A percentile compares a stretch with the other conserved stretches of the same genome.
These are phyloP conservation scores for Solanum neorickii DNA, from an alignment of 257 asterid genomes.

Conservation along the genomic window DNA sequence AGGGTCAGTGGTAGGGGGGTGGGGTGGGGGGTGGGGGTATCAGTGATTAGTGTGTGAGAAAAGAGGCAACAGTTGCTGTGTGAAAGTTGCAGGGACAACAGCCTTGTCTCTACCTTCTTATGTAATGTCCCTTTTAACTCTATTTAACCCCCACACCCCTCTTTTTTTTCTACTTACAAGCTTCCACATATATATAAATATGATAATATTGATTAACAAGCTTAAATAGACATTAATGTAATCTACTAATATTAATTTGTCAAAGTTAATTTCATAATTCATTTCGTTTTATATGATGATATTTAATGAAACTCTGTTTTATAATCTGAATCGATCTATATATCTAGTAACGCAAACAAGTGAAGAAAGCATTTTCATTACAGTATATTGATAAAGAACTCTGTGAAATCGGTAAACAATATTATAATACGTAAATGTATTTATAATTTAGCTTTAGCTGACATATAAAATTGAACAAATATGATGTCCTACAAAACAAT, in stretches of 20 bases:
- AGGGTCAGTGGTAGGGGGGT: not conserved
- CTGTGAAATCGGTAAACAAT: too few species aligned
- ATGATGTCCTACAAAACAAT: too few species aligned
- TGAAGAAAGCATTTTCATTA: not conserved
- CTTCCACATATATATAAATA: not conserved
- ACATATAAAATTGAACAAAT: not conserved
- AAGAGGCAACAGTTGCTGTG: slow-evolving; percentile 16
- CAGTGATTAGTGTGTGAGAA: not conserved
- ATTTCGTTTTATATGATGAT: not conserved
- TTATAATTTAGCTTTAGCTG: not conserved
- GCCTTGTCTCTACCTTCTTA: slow-evolving; percentile 41
- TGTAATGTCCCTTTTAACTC: slow-evolving; percentile 40
- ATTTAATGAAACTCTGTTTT: too few species aligned
- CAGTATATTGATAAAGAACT: too few species aligned
- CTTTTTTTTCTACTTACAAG: not conserved
- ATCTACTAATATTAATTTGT: not conserved
- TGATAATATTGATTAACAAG: too few species aligned
- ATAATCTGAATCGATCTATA: too few species aligned
- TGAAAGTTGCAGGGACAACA: slow-evolving; percentile 15
- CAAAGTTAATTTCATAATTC: not conserved
- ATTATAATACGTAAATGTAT: too few species aligned
- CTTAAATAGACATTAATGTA: not conserved
- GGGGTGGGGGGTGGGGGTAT: not conserved
- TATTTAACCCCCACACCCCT: not conserved
- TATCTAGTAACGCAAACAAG: not conserved